Evolutionary conservation across 306 rosid species (phyloP), one percentile per base, ranked within the genome.

Genomic region (Dryas drummondii): DNA sequence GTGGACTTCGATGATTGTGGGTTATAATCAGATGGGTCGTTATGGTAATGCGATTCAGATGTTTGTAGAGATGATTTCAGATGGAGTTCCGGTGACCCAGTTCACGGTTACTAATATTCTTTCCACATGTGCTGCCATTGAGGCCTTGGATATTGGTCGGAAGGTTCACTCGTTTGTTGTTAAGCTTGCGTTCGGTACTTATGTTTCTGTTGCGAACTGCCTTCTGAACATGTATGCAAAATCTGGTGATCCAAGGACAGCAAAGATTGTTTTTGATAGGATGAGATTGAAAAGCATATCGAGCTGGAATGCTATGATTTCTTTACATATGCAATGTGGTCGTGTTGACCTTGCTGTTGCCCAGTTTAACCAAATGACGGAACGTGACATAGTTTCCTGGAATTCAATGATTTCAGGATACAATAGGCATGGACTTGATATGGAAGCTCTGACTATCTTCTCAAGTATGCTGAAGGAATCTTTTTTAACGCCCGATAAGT

Each of bases 221-320:
- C 69, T 91, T 80, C 81, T 94, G n/a, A 94, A 91, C 81, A 94
- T 94, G 98, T 94, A 94, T 80, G 90, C 86, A 44, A 94, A 91
- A 81, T 83, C 87, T 4, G 90, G 98, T 15, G 89, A 91, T 82
- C 81, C 84, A 1, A 53, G 80, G 19, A 87, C 71, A 19, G 96
- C 94, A 4, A 82, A 82, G 66, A 71, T 80, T 65, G 91, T 94
- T 76, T 91, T 90, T 50, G 83, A 91, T 32, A 79, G 88, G 80
- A 90, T 91, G 88, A 87, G 87, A 72, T 32, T 80, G 66, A 91
- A 75, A 76, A 80, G 91, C 73, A 75, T 73, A 41, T 84, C 90
- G 5, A 91, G 86, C 70, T 94, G 93, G 93, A 91, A 90, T 78
- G 79, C 79, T 42, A 72, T 94, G 94, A 89, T 94, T 83, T 84